Base-by-base conservation (phyloP, 1,284 basidiomycete genomes). In the Tylopilus sp. region DNA sequence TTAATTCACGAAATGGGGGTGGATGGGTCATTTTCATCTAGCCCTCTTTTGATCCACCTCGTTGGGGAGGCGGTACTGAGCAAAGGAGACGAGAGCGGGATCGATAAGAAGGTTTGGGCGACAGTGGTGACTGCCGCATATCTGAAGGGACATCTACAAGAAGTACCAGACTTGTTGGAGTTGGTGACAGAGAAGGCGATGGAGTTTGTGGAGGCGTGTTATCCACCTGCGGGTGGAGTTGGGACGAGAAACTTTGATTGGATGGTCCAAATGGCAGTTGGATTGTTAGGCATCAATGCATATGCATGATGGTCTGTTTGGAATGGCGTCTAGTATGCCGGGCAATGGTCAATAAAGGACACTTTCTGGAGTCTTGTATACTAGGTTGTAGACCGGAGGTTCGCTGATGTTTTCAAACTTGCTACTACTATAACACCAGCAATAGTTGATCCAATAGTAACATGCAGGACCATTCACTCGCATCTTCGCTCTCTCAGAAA, bases 11-110 rank as follows among this genome's bases (percentile, higher is more conserved):
- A 84, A 19, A 85, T 87, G 77, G 62, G 65, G 2, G 79, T 80
- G 29, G 83, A 88, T 56, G 88, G 88, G 1, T 86, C 85, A 0
- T 89, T 86, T 70, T 47, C 69, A 10, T 65, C 49, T 1, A 63
- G 73, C 15, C 69, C 74, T 16, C 63, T 69, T 2, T 74, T 86
- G 7, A 64, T 67, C 2, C 57, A 22, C 15, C 74, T 82, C n/a
- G 72, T 82, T 16, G 78, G 76, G 6, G 63, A 67, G 0, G 62
- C 65, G 1, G 72, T 79, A 1, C 52, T 80, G 26, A 61, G 65
- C 12, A 78, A 79, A 58, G 74, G 73, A 5, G 62, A 60, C 26
- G 72, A 73, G 13, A 58, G 71, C 3, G 65, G 67, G 13, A 68
- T 74, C 2, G 78, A 78, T 38, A 67, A 57, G 26, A 68, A 56